Evolutionary conservation across 768 basidiomycete genomes (phyloP), one percentile per base, ranked within the genome.

Genomic region (Auriscalpium vulgare): DNA sequence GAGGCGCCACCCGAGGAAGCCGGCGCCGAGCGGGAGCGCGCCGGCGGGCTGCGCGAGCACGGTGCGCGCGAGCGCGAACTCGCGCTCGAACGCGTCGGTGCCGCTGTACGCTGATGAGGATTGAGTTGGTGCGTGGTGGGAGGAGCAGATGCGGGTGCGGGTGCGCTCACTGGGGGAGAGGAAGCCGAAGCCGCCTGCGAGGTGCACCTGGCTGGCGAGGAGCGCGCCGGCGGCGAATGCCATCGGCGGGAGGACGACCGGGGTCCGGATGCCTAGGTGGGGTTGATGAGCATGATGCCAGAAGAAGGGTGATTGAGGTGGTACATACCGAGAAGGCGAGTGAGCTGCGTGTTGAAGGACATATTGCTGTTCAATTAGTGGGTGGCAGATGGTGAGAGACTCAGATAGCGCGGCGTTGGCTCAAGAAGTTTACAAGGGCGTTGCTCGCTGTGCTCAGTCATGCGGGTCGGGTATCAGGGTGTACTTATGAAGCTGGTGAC

Each of bases 141-240:
- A 21, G 55, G 10, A 49, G 50, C 13, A 34, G 16, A 1, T n/a
- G 36, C 44, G n/a, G n/a, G 19, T 43, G 19, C 37, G 43, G 51
- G 37, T n/a, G 46, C 17, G 45, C 62, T 10, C 61, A 83, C 87
- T 84, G 68, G 80, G 75, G n/a, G 80, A 75, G 0, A 90, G 61
- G 66, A 91, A 90, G 1, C 87, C 90, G 55, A 91, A 84, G 14
- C 85, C 90, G 19, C 91, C 91, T 8, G 73, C 88, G 2, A 76
- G 74, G 17, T 80, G 75, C 36, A 87, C 84, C 54, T 80, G 74
- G 5, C 83, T 81, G 51, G 56, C 67, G 5, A 66, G 59, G 43
- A 54, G 50, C 66, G 84, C 87, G 48, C 85, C 84, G 55, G 81
- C 77, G 3, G 80, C 87, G 13, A 80, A 81, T 0, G 83, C 83